Evolutionary conservation across 768 basidiomycete genomes (phyloP), one percentile per base, ranked within the genome.

Genomic region (Trametopsis cervina): DNA sequence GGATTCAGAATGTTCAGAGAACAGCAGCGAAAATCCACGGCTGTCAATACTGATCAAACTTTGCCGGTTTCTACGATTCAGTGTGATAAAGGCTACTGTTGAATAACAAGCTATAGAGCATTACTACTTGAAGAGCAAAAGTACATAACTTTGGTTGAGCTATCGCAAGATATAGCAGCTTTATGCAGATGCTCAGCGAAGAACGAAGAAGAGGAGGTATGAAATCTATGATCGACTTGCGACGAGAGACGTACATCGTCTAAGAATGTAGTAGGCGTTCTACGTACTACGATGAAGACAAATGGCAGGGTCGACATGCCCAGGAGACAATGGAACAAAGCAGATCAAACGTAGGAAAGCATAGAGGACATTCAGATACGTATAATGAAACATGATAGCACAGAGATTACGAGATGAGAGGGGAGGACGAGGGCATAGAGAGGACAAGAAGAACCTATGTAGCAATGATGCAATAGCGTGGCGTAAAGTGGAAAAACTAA

Each of bases 321-420:
- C 4, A 5, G 9, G n/a, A 20, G 37, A 13, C 13, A 39, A 26
- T 6, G 21, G 25, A 27, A 39, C 26, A 20, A 35, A 47, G 18
- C 4, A 47, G 4, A 33, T 17, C 15, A 24, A 21, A 22, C 26
- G 37, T 38, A 6, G 46, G 17, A 35, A 13, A 21, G 17, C n/a
- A 22, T 40, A 40, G 7, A 40, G 39, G 39, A 22, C 39, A 17
- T 40, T 17, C 39, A 22, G 13, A 27, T 22, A 27, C 42, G 42
- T 37, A 46, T 29, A 25, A 46, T 46, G 18, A 46, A 37, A 46
- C 33, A 12, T 15, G 27, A 48, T 21, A 29, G 40, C n/a, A 42
- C 17, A 21, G 4, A 20, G 36, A 21, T n/a, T n/a, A 15, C 5
- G 44, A 10, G 46, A 36, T 23, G 22, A 40, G 37, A 40, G 15